Percentiles rank a stretch among this genome's conserved stretches.
Conservation (phyloP, 177 flowering plant species). For the Vitis hybrid region DNA sequence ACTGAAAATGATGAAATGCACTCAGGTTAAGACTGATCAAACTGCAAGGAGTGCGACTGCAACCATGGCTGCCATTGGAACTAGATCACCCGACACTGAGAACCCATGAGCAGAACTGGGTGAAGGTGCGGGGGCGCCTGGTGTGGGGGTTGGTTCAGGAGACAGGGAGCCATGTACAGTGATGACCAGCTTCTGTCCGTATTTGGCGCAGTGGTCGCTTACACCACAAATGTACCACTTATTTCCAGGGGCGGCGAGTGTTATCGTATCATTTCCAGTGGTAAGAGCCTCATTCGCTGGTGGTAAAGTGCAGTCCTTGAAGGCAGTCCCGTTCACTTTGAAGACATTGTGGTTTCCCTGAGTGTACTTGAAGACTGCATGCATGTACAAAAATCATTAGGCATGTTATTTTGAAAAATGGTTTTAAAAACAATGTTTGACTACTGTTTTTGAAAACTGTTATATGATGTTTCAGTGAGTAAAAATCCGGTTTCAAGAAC, state of each 20-base stretch:
- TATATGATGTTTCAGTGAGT: too few relatives aligned
- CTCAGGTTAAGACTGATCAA: too few relatives aligned
- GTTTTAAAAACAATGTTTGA: too few relatives aligned
- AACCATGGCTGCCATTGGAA: too few relatives aligned
- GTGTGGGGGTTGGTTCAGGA: too few relatives aligned
- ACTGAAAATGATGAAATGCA: too few relatives aligned
- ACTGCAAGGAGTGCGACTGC: too few relatives aligned
- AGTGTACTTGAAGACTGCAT: conserved; percentile 21
- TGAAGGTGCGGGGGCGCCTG: too few relatives aligned
- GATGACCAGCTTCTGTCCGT: conserved; percentile 9
- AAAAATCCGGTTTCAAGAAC: too few relatives aligned
- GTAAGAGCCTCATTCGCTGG: conserved; percentile 2
- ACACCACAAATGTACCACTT: conserved; percentile 36
- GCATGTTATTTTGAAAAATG: too few relatives aligned
- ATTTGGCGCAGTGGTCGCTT: conserved; percentile 13
- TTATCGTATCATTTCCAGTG: conserved; percentile 20
- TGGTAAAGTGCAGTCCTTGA: conserved; percentile 15
- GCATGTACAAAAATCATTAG: too few relatives aligned
- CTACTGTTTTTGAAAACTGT: too few relatives aligned
- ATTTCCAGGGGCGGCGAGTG: conserved; percentile 12
- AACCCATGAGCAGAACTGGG: background rate
- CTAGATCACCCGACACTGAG: background rate
- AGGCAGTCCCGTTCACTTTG: conserved; percentile 24
- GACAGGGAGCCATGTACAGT: background rate
- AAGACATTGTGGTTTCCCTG: conserved; percentile 24